A percentile compares a stretch with the other conserved stretches of the same genome.
phyloP scores from a whole-genome alignment of 2,329 filamentous ascomycete species.

The Pseudonectria foliicola region DNA sequence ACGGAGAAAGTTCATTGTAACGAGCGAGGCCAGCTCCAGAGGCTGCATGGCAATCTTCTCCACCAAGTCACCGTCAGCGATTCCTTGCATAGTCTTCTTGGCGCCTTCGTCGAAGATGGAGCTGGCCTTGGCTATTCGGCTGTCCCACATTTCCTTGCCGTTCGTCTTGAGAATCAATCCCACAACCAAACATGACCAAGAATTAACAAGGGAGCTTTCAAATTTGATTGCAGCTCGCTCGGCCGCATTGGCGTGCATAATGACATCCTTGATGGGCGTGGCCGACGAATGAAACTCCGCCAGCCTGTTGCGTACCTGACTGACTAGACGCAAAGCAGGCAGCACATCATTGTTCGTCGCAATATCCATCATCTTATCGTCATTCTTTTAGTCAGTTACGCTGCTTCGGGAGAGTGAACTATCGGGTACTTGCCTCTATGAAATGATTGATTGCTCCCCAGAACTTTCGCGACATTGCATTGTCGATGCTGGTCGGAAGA shows the following conservation, averaged over 20 bases:
- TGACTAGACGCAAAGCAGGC: neutral
- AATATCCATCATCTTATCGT: neutral
- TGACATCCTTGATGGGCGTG: conserved; percentile 22
- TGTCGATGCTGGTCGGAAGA: conserved; percentile 29
- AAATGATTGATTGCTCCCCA: conserved; percentile 35
- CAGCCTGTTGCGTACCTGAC: conserved; percentile 14
- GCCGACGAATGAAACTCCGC: conserved; percentile 18
- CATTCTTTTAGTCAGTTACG: neutral
- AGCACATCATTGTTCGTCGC: too few relatives aligned
- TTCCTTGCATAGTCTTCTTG: conserved; percentile 27
- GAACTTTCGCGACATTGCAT: conserved; percentile 33
- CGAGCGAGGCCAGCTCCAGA: conserved; percentile 34
- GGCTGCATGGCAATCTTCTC: conserved; percentile 33
- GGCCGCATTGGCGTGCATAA: conserved; percentile 19
- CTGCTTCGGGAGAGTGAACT: too few relatives aligned
- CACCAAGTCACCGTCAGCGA: conserved; percentile 26
- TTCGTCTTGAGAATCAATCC: conserved; percentile 24
- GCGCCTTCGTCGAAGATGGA: conserved; percentile 28
- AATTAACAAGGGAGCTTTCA: conserved; percentile 30
- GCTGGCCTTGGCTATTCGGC: conserved; percentile 25
- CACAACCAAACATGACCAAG: conserved; percentile 37
- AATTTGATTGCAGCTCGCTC: conserved; percentile 25
- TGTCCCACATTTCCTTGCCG: conserved; percentile 17
- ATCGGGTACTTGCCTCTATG: conserved; percentile 20
- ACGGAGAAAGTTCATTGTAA: conserved; percentile 31